Conservation (phyloP, 1,284 basidiomycete species). For the Leccinum solheimii region DNA sequence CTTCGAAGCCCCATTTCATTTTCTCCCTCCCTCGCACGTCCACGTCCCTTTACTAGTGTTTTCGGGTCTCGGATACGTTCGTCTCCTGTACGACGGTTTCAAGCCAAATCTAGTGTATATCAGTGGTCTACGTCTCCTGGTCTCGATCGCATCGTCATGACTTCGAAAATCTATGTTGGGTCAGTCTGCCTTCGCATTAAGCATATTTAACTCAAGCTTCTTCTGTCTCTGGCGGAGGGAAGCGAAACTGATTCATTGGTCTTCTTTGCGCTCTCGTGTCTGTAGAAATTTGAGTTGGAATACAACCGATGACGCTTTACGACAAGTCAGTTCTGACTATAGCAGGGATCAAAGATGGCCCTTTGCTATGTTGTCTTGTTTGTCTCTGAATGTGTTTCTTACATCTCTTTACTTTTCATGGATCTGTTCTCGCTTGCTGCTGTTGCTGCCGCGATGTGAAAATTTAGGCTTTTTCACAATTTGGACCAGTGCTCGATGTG, state of each 20-base stretch:
- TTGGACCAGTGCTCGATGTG: conserved; percentile 75
- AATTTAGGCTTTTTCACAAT: conserved; percentile 71
- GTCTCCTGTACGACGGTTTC: conserved; percentile 41
- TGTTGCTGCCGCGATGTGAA: conserved; percentile 30
- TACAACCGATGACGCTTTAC: conserved; percentile 88
- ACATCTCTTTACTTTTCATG: conserved; percentile 30
- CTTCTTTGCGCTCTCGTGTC: conserved; percentile 37
- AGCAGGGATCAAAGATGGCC: conserved; percentile 37
- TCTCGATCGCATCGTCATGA: conserved; percentile 51
- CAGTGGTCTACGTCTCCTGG: conserved; percentile 31
- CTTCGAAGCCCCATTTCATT: conserved; percentile 31
- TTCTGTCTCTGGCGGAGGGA: conserved; percentile 42
- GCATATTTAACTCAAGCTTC: conserved; percentile 42
- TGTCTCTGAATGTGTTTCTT: conserved; percentile 34
- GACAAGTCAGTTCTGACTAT: conserved; percentile 71
- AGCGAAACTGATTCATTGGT: conserved; percentile 52
- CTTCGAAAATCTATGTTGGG: conserved; percentile 84
- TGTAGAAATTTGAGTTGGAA: conserved; percentile 91
- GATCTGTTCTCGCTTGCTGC: conserved; percentile 36
- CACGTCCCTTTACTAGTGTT: conserved; percentile 47
- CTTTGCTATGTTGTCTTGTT: conserved; percentile 37
- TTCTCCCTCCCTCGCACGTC: conserved; percentile 40
- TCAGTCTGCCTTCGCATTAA: conserved; percentile 59
- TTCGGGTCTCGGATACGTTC: conserved; percentile 49
- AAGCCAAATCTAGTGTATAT: conserved; percentile 40